Conservation (phyloP, 352 stramenopile genomes). For the Pythium aristosporum region DNA sequence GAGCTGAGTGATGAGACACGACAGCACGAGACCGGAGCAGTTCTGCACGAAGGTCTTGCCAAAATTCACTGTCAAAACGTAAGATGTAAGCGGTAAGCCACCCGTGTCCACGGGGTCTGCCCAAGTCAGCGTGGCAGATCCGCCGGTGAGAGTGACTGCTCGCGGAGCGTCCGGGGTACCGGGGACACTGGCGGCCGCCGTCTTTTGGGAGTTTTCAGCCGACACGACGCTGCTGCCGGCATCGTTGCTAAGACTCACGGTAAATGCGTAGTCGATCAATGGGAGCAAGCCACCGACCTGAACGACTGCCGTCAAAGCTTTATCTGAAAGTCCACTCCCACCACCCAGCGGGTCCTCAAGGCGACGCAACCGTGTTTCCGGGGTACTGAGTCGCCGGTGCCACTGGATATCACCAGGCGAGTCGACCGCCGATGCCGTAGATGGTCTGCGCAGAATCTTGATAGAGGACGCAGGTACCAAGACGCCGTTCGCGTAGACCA, state of each 20-base stretch:
- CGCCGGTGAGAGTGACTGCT: slow-evolving; percentile 32
- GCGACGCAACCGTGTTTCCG: not conserved
- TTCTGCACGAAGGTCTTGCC: slow-evolving; percentile 23
- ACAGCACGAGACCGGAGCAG: slow-evolving; percentile 46
- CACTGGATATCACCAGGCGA: not conserved
- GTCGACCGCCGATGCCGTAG: not conserved
- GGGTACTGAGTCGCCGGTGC: not conserved
- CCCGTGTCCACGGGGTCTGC: slow-evolving; percentile 49
- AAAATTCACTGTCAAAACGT: slow-evolving; percentile 32
- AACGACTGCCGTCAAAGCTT: slow-evolving; percentile 14
- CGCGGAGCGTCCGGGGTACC: slow-evolving; percentile 31
- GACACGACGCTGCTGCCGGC: slow-evolving; percentile 34
- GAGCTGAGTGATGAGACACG: slow-evolving; percentile 37
- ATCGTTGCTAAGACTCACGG: slow-evolving; percentile 33
- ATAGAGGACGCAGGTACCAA: slow-evolving; percentile 18
- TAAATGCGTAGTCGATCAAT: slow-evolving; percentile 43
- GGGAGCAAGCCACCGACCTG: slow-evolving; percentile 48
- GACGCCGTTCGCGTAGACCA: slow-evolving; percentile 44
- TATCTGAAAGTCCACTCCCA: not conserved
- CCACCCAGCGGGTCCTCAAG: not conserved
- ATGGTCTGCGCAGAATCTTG: not conserved
- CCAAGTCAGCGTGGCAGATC: slow-evolving; percentile 43
- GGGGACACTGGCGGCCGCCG: slow-evolving; percentile 26
- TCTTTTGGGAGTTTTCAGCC: slow-evolving; percentile 10
- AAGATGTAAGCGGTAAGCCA: slow-evolving; percentile 44